Percentiles rank a stretch among this genome's conserved stretches.
phyloP scores from a whole-genome alignment of 306 rosid genomes.

The Lupinus albus region DNA sequence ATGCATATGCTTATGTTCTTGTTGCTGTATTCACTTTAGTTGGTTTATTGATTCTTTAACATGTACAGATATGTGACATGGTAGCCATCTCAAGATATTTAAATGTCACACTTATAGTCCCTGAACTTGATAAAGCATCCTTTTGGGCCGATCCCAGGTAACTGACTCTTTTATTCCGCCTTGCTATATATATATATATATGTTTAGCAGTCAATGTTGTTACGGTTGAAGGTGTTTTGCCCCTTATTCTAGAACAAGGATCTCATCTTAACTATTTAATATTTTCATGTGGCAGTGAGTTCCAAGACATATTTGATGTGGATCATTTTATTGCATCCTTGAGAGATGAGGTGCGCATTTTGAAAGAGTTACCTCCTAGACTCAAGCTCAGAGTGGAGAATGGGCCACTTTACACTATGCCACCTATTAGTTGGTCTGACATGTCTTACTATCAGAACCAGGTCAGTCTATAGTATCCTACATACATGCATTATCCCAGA shows the following conservation, averaged over 20 bases:
- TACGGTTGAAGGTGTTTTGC: background rate
- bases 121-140: slow-evolving; percentile 87
- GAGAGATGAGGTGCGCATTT: slow-evolving; percentile 93
- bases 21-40: background rate
- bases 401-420: slow-evolving; percentile 77
- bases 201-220: background rate
- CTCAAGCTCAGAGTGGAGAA: slow-evolving; percentile 74
- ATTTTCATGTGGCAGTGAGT: slow-evolving; percentile 63
- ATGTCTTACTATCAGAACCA: slow-evolving; percentile 81
- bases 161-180: slow-evolving; percentile 27
- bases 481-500: slow-evolving; percentile 17
- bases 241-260: background rate
- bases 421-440: slow-evolving; percentile 99
- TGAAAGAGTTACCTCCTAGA: slow-evolving; percentile 95
- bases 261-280: slow-evolving; percentile 17
- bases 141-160: slow-evolving; percentile 99
- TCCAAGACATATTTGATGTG: slow-evolving; percentile 88
- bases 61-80: slow-evolving; percentile 92
- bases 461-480: slow-evolving; percentile 51
- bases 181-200: background rate
- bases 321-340: slow-evolving; percentile 93
- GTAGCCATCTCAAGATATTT: slow-evolving; percentile 89
- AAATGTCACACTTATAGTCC: slow-evolving; percentile 93
- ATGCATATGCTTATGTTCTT: background rate
- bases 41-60: slow-evolving; percentile 1